Conservation (phyloP, 768 basidiomycete genomes). For the Boletus sp. region DNA sequence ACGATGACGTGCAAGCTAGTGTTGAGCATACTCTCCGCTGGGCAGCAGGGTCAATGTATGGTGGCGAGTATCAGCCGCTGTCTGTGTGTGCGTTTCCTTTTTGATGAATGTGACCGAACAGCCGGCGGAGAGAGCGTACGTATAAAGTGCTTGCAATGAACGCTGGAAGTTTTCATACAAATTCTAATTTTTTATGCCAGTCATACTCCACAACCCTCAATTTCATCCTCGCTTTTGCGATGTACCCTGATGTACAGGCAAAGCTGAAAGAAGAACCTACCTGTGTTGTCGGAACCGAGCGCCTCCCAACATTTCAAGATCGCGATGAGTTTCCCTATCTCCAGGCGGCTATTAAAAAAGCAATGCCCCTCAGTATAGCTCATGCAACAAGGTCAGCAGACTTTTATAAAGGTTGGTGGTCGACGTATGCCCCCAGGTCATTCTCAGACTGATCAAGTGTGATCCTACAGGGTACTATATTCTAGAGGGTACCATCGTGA, state of each 20-base stretch:
- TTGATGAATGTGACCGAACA: neutral
- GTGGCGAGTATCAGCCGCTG: slow-evolving; percentile 6
- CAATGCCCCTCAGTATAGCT: slow-evolving; percentile 12
- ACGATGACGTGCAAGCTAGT: slow-evolving; percentile 1
- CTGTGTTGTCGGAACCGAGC: slow-evolving; percentile 41
- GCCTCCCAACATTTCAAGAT: slow-evolving; percentile 40
- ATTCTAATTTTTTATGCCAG: neutral
- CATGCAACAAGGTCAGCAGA: slow-evolving; percentile 4
- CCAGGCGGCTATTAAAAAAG: slow-evolving; percentile 41
- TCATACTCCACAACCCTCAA: slow-evolving; percentile 17
- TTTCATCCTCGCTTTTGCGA: slow-evolving; percentile 17
- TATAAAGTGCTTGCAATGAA: neutral
- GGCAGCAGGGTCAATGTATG: slow-evolving; percentile 21
- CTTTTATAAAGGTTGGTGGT: slow-evolving; percentile 9
- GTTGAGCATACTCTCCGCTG: slow-evolving; percentile 12
- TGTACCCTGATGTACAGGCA: slow-evolving; percentile 43
- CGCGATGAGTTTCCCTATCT: slow-evolving; percentile 48
- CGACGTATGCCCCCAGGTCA: neutral
- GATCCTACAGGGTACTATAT: slow-evolving; percentile 7
- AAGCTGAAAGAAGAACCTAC: slow-evolving; percentile 56
- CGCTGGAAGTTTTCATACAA: neutral
- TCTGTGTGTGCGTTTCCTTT: neutral
- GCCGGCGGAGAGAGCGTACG: slow-evolving; percentile 9
- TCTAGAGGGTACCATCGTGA: slow-evolving; percentile 7
- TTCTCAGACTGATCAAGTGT: neutral